These are phyloP conservation scores for Pichia phayaonensis DNA, from an alignment of 805 yeast species.

Conservation along the genomic window DNA sequence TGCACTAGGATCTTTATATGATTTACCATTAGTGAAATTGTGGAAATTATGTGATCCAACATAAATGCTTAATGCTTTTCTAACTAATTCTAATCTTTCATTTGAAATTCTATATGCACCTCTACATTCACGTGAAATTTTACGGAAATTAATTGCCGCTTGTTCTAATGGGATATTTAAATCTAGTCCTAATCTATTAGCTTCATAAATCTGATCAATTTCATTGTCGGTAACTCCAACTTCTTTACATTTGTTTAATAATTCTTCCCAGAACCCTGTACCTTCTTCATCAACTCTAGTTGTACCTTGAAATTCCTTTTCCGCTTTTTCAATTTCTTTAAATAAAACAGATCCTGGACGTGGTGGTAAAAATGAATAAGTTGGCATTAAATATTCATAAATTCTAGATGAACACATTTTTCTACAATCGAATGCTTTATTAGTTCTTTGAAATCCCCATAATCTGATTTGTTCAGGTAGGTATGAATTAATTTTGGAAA, in stretches of 20 bases:
- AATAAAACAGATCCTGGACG: slow-evolving; percentile 65
- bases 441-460: slow-evolving; percentile 89
- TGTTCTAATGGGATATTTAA: slow-evolving; percentile 30
- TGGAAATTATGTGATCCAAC: slow-evolving; percentile 84
- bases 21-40: slow-evolving; percentile 38
- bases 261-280: slow-evolving; percentile 59
- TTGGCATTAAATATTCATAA: slow-evolving; percentile 90
- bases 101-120: slow-evolving; percentile 59
- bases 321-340: slow-evolving; percentile 48
- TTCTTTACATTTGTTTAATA: slow-evolving; percentile 30
- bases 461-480: slow-evolving; percentile 84
- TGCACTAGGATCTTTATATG: slow-evolving; percentile 81
- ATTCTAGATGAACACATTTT: slow-evolving; percentile 94
- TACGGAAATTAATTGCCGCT: slow-evolving; percentile 43
- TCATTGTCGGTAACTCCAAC: slow-evolving; percentile 36
- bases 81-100: slow-evolving; percentile 54
- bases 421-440: slow-evolving; percentile 88
- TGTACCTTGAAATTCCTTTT: slow-evolving; percentile 47
- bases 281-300: slow-evolving; percentile 63
- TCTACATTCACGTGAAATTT: slow-evolving; percentile 58
- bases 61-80: slow-evolving; percentile 63
- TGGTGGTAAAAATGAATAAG: slow-evolving; percentile 88
- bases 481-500: slow-evolving; percentile 60
- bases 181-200: slow-evolving; percentile 29
- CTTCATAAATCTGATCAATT: slow-evolving; percentile 29